Evolutionary conservation across 805 yeast genomes (phyloP), one percentile per base, ranked within the genome.

Genomic region (Hermanozyma aechmeae): DNA sequence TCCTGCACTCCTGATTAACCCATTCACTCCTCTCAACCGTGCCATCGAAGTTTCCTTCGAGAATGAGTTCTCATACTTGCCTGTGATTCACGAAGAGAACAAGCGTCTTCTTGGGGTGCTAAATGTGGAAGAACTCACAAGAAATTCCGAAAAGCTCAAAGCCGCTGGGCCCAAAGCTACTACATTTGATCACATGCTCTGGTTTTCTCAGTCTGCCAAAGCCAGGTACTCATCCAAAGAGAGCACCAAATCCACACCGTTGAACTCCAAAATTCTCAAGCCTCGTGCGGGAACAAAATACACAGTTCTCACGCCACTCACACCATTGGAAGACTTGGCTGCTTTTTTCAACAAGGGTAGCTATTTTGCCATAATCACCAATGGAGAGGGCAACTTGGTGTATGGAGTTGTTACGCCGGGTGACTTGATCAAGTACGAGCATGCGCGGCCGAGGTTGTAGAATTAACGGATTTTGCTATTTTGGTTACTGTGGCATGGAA

Each of bases 311-410:
- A 72, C 78, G 5, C 78, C 78, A 1, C 51, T 58, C 36, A 65
- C 75, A 3, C 71, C 77, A 9, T 55, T 73, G 38, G 79, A 73
- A 40, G 60, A 63, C 2, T 61, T 73, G 38, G 73, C 72, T 13
- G 43, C 37, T 20, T 73, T 73, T 38, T 72, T 73, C 46, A 61
- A 56, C 31, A 33, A 48, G 13, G 75, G 71, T 12, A 54, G 63
- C 35, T 70, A 60, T 37, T 70, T 73, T 43, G 79, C 78, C 4
- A 71, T 72, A n/a, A 55, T 73, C 27, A 71, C 79, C 25, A 75
- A 72, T 37, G 62, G 49, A 15, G 62, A 62, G 26, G 65, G 73
- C 4, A 59, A 59, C 37, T 65, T 71, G 45, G 77, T 73, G 8
- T 61, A 73, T 30, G 79, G 76, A 4, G 77, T 73, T 12, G 78